A percentile compares a stretch with the other conserved stretches of the same genome.
phyloP scores from a whole-genome alignment of 1,284 basidiomycete species.

The Ganoderma resinaceum region DNA sequence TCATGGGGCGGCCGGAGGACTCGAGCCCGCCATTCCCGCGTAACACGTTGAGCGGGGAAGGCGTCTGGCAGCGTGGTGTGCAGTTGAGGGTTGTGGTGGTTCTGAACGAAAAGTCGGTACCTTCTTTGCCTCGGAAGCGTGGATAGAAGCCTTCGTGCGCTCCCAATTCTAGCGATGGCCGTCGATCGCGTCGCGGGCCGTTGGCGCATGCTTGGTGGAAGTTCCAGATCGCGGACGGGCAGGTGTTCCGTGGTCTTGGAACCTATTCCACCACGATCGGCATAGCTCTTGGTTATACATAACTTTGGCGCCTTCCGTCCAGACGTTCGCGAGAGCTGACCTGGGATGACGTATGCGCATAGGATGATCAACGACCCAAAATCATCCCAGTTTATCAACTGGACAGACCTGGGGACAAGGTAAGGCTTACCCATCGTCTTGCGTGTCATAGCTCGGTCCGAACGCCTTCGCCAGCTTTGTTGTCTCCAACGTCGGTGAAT shows the following conservation, averaged over 20 bases:
- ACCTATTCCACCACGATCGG: conserved; percentile 17
- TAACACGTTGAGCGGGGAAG: conserved; percentile 1
- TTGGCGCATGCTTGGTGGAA: not conserved
- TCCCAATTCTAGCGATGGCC: conserved; percentile 8
- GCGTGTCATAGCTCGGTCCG: conserved; percentile 12
- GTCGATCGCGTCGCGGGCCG: conserved; percentile 11
- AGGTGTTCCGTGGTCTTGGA: conserved; percentile 20
- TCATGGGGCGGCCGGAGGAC: not conserved
- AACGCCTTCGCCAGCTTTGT: conserved; percentile 59
- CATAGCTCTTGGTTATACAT: conserved; percentile 20
- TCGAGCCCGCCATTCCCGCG: not conserved
- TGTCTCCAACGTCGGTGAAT: conserved; percentile 83
- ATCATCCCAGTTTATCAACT: conserved; percentile 77
- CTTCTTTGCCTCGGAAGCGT: conserved; percentile 13
- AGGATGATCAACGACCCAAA: conserved; percentile 87
- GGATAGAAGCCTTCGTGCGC: conserved; percentile 13
- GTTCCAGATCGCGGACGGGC: conserved; percentile 21
- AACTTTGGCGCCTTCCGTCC: conserved; percentile 16
- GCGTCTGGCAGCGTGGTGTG: not conserved
- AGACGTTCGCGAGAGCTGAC: conserved; percentile 11
- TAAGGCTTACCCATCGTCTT: conserved; percentile 27
- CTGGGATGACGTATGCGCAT: conserved; percentile 9
- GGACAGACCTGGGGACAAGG: conserved; percentile 81
- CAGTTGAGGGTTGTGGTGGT: not conserved
- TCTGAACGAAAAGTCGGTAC: not conserved